These are phyloP conservation scores for Microbotryum intermedium DNA, from an alignment of 1,284 basidiomycete genomes.

Conservation along the genomic window DNA sequence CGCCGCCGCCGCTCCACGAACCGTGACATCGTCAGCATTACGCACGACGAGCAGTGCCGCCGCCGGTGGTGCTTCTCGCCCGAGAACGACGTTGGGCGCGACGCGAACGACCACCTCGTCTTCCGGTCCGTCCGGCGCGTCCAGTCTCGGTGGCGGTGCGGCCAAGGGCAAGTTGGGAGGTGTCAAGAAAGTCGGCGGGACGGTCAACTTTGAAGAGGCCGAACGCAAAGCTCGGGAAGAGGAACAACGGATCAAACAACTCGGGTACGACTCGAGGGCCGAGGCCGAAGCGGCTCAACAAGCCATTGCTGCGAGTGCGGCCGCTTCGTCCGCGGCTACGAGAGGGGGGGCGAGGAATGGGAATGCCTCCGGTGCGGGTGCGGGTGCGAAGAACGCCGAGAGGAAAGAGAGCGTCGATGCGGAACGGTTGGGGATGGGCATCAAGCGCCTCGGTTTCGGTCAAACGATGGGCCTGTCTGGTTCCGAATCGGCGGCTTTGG, in stretches of 20 bases:
- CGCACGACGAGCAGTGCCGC: constrained; percentile 45
- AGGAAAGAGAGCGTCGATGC: constrained; percentile 41
- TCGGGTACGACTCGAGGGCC: constrained; percentile 75
- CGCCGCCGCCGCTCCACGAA: constrained; percentile 37
- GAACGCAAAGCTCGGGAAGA: constrained; percentile 79
- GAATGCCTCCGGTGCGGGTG: constrained; percentile 2
- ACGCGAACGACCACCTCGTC: constrained; percentile 34
- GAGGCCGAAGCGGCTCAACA: constrained; percentile 47
- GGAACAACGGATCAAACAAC: constrained; percentile 74
- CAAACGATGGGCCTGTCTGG: constrained; percentile 45
- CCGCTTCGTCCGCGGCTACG: constrained; percentile 34
- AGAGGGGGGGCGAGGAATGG: constrained; percentile 7
- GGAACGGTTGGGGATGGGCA: constrained; percentile 65
- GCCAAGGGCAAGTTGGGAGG: constrained; percentile 61
- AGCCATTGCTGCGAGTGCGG: constrained; percentile 40
- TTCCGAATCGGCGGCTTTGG: constrained; percentile 31
- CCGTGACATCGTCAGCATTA: constrained; percentile 45
- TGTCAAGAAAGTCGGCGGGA: constrained; percentile 56
- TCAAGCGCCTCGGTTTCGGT: constrained; percentile 80
- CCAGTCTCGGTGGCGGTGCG: constrained; percentile 41
- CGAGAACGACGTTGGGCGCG: constrained; percentile 37
- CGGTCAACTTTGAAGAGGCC: constrained; percentile 84
- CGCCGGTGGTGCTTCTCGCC: constrained; percentile 42
- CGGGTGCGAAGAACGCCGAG: constrained; percentile 17
- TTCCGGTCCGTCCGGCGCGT: constrained; percentile 24